Base-by-base conservation (phyloP, 2,329 filamentous ascomycete species). In the Nigrospora osmanthi region DNA sequence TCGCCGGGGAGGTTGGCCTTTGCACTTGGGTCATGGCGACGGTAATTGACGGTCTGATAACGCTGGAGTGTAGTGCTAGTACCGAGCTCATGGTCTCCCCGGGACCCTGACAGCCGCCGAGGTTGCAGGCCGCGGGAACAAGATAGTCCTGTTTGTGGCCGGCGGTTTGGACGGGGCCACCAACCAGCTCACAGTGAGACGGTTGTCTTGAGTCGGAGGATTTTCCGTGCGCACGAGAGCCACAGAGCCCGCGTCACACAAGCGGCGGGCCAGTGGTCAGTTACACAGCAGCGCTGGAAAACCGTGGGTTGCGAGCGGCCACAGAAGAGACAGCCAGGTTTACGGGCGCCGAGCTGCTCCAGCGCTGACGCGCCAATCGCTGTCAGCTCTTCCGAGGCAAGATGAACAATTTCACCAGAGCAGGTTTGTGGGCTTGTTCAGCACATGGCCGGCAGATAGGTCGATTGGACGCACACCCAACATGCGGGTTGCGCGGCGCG, bases 1-100 rank as follows among this genome's bases (percentile, higher is more conserved):
- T 73, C 70, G 44, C 63, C 31, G 65, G 66, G 41, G 67, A 64
- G 4, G 64, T 67, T 28, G 61, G 64, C 45, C 66, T 70, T 50
- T 72, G 68, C 34, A 58, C 54, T 43, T 66, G 58, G 37, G 66
- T 62, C 69, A 75, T 72, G 52, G 23, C 23, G 23, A 7, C 23
- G 23, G 23, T 7, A 28, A 28, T 28, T 28, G 23, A 28, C 7
- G 23, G 23, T 28, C 23, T 28, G 23, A 28, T 28, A 28, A 28
- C 23, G 23, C 23, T 28, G 23, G 23, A 28, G 23, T 28, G 23
- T 28, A 28, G 23, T 10, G 23, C 23, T 28, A 28, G 23, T 28
- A 28, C 23, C 9, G 23, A 28, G 23, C 23, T 28, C 23, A 28
- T 28, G 23, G 23, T 28, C 23, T 28, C 23, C 10, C 23, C 23